Evolutionary conservation across 345 rosid species (phyloP).

Genomic region (Populus alba): DNA sequence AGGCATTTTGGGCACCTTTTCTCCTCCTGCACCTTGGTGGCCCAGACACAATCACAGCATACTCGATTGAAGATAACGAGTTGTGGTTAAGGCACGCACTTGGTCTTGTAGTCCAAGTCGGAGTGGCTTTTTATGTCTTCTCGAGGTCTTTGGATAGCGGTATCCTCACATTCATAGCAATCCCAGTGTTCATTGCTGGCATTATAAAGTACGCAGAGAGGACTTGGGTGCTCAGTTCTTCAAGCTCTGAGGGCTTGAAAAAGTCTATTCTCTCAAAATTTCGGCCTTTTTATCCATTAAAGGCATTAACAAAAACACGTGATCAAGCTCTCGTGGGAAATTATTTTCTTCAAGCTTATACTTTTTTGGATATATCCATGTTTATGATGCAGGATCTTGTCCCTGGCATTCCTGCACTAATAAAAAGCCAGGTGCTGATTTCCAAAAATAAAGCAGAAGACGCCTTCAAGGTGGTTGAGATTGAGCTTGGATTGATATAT

Average conservation of each 20-base stretch:
- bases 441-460: no score
- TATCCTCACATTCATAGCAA: not conserved
- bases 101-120: not conserved
- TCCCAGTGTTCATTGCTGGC: not conserved
- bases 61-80: not conserved
- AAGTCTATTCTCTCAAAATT: not conserved
- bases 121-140: not conserved
- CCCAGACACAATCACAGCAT: slow-evolving; percentile 4
- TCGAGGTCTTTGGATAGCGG: no score
- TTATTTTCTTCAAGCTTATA: not conserved
- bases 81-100: not conserved
- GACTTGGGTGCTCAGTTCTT: not conserved
- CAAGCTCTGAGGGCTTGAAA: not conserved
- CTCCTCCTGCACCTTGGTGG: slow-evolving; percentile 4
- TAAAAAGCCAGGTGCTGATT: not conserved
- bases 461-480: no score
- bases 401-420: not conserved
- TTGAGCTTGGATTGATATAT: no score
- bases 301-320: not conserved
- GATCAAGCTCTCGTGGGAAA: not conserved
- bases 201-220: not conserved
- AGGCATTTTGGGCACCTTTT: slow-evolving; percentile 1
- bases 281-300: not conserved
- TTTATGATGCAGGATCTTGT: not conserved
- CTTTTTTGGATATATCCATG: not conserved